phyloP scores from a whole-genome alignment of 805 yeast genomes.

The Hyphopichia homilentoma region DNA sequence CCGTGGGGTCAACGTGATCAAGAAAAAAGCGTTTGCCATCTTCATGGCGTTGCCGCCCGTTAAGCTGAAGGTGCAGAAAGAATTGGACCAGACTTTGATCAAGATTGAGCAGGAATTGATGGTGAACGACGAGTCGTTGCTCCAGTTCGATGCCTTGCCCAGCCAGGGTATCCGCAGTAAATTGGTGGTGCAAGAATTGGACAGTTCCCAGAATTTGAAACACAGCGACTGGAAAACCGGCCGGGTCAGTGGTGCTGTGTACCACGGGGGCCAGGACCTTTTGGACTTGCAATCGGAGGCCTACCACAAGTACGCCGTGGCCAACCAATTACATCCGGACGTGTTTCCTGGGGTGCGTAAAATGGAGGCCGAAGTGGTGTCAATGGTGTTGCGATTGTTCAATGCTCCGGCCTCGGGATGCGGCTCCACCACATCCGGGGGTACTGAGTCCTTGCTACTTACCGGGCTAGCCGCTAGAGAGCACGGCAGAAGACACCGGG shows the following conservation, averaged over 20 bases:
- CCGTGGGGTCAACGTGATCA: conserved; percentile 9
- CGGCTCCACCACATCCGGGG: conserved; percentile 91
- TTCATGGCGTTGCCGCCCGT: conserved; percentile 50
- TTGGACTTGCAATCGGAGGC: conserved; percentile 73
- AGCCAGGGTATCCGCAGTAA: conserved; percentile 48
- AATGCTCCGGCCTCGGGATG: conserved; percentile 61
- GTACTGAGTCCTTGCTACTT: conserved; percentile 86
- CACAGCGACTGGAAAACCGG: conserved; percentile 85
- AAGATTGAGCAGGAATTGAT: conserved; percentile 58
- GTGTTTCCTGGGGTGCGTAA: conserved; percentile 94
- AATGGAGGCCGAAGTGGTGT: conserved; percentile 93
- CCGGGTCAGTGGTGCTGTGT: conserved; percentile 89
- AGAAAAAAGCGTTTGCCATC: conserved; percentile 22
- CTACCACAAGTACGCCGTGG: conserved; percentile 71
- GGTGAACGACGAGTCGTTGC: conserved; percentile 44
- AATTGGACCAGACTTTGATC: conserved; percentile 45
- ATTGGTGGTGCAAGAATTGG: conserved; percentile 49
- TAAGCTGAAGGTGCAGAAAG: conserved; percentile 53
- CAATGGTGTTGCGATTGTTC: conserved; percentile 80
- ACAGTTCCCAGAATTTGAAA: conserved; percentile 45
- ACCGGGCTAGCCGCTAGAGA: conserved; percentile 88
- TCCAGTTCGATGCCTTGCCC: conserved; percentile 55
- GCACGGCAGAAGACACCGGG: conserved; percentile 54
- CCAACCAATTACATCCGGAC: conserved; percentile 96
- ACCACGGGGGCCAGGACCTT: conserved; percentile 88